Evolutionary conservation across 2,329 filamentous ascomycete genomes (phyloP), one percentile per base, ranked within the genome.

Genomic region (Trichoderma asperellum): DNA sequence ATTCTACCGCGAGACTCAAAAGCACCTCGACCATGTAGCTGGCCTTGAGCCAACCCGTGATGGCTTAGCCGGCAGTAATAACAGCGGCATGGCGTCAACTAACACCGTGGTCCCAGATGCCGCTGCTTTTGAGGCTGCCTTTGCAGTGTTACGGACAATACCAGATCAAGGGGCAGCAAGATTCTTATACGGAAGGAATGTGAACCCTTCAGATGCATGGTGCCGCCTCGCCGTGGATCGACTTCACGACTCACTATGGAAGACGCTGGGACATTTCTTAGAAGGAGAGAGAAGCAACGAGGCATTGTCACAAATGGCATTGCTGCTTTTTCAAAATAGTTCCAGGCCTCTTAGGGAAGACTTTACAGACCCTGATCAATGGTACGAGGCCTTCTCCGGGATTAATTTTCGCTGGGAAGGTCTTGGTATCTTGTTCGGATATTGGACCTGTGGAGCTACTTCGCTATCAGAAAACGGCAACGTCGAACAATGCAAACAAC

Each of bases 321-420:
- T 75, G 0, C 72, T 74, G 1, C 70, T 84, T 12, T 82, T 78
- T 64, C 69, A 73, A 35, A 84, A 84, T 58, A 82, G 81, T 0
- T 72, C 76, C 0, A 75, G 73, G 5, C 77, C 79, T 0, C 75
- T 83, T 7, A 71, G 72, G 0, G 81, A 83, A 18, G 75, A 80
- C 0, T 76, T 79, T 11, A 66, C 74, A 0, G 75, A 78, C n/a
- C 71, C 79, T 0, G 71, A 78, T 2, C 72, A 73, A n/a, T 84
- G 82, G 81, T 72, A 79, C 0, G 74, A 72, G 2, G 79, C 82
- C 47, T 81, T 84, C 59, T 76, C 75, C 0, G 81, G 81, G 0
- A 70, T 69, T 0, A 79, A 78, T 18, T 73, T 82, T n/a, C 77
- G 83, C 0, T 84, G 82, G 83, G 83, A 84, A 65, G 78, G 79